These are phyloP conservation scores for Solanum chilense DNA, from an alignment of 257 asterid species.

Conservation along the genomic window DNA sequence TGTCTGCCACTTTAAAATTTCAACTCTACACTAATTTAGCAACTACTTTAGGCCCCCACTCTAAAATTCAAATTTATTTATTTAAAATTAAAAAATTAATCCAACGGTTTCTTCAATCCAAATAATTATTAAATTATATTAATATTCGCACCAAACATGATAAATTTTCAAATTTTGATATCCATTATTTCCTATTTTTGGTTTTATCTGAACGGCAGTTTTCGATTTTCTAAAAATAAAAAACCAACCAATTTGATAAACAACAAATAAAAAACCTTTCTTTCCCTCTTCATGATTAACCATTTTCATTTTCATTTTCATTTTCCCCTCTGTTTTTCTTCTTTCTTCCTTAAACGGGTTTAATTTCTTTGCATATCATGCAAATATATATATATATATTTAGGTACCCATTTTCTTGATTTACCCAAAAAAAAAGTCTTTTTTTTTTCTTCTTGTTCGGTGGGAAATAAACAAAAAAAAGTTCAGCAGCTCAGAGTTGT, in stretches of 20 bases:
- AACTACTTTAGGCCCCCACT: background rate
- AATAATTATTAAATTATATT: background rate
- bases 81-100: slow-evolving; percentile 16
- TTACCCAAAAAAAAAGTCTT: background rate
- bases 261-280: background rate
- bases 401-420: background rate
- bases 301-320: slow-evolving; percentile 5
- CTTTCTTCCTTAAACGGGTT: background rate
- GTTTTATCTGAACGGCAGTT: background rate
- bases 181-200: background rate
- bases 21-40: background rate
- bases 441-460: background rate
- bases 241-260: background rate
- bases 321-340: background rate
- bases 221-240: background rate
- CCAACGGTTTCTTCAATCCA: slow-evolving; percentile 23
- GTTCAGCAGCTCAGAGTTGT: background rate
- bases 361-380: background rate
- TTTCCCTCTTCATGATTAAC: background rate
- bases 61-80: slow-evolving; percentile 16
- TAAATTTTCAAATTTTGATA: slow-evolving; percentile 9
- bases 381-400: background rate
- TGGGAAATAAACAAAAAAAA: background rate
- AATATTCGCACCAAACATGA: background rate
- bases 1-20: background rate